phyloP scores from a whole-genome alignment of 805 yeast species.

The Teunomyces aglyptinius region DNA sequence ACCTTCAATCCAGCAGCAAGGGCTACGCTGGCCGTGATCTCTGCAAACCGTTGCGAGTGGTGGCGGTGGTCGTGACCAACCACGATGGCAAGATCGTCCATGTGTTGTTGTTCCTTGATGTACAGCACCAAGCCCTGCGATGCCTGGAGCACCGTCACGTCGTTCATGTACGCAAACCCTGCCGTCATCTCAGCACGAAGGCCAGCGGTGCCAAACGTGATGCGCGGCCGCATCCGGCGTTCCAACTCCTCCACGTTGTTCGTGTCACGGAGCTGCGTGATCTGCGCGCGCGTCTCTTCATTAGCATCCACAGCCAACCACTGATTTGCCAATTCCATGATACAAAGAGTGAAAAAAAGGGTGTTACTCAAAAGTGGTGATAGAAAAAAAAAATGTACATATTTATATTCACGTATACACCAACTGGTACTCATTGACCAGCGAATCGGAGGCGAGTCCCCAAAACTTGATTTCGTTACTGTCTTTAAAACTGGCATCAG shows the following conservation, averaged over 20 bases:
- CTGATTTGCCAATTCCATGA: conserved; percentile 28
- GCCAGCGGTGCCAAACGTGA: conserved; percentile 92
- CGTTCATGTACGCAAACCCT: conserved; percentile 87
- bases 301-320: conserved; percentile 39
- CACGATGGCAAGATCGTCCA: conserved; percentile 47
- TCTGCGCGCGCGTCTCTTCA: conserved; percentile 54
- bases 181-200: conserved; percentile 85
- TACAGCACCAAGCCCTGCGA: conserved; percentile 76
- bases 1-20: conserved; percentile 67
- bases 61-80: conserved; percentile 91
- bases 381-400: too few species aligned
- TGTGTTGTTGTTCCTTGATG: conserved; percentile 26
- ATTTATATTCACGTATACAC: not conserved
- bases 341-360: not conserved
- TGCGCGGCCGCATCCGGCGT: conserved; percentile 53
- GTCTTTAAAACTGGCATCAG: conserved; percentile 7
- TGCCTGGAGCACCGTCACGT: conserved; percentile 84
- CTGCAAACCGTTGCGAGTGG: conserved; percentile 77
- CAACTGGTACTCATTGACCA: not conserved
- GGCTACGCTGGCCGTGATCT: conserved; percentile 74
- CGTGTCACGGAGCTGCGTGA: conserved; percentile 40
- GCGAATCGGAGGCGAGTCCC: not conserved
- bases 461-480: conserved; percentile 6
- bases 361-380: too few species aligned
- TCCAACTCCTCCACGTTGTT: conserved; percentile 47